Conservation (phyloP, 1,284 basidiomycete genomes). For the Ganoderma resinaceum region DNA sequence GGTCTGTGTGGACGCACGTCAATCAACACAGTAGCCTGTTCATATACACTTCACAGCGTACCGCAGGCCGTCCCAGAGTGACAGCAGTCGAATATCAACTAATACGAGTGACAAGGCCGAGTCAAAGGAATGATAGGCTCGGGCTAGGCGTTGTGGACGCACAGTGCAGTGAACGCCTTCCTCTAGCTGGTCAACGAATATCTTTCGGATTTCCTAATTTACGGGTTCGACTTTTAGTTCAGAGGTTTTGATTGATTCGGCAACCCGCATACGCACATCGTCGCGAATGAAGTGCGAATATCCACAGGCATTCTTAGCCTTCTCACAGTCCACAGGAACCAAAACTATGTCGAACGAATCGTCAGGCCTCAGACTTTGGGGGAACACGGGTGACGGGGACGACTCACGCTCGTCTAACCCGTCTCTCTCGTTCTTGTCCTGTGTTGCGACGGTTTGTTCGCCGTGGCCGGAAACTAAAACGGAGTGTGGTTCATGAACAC, state of each 20-base stretch:
- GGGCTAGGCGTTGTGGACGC: not conserved
- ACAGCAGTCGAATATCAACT: not conserved
- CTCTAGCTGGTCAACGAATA: not conserved
- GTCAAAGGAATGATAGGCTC: not conserved
- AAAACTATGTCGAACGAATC: not conserved
- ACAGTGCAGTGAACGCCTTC: not conserved
- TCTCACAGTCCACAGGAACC: not conserved
- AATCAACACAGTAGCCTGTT: not conserved
- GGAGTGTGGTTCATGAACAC: not conserved
- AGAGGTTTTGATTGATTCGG: not conserved
- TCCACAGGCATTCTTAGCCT: not conserved
- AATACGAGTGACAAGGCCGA: not conserved
- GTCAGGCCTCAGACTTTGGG: not conserved
- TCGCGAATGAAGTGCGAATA: not conserved
- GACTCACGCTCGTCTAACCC: conserved; percentile 33
- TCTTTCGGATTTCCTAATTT: not conserved
- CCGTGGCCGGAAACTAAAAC: conserved; percentile 36
- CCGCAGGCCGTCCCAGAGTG: not conserved
- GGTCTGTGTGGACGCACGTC: not conserved
- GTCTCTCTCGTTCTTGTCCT: conserved; percentile 28
- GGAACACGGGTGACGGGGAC: not conserved
- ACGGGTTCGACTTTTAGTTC: not conserved
- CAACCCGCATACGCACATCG: not conserved
- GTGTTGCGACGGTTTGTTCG: conserved; percentile 19
- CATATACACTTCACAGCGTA: not conserved